Evolutionary conservation across 164 flowering plant species (phyloP), one percentile per base, ranked within the genome.

Genomic region (Berberis vulgaris): DNA sequence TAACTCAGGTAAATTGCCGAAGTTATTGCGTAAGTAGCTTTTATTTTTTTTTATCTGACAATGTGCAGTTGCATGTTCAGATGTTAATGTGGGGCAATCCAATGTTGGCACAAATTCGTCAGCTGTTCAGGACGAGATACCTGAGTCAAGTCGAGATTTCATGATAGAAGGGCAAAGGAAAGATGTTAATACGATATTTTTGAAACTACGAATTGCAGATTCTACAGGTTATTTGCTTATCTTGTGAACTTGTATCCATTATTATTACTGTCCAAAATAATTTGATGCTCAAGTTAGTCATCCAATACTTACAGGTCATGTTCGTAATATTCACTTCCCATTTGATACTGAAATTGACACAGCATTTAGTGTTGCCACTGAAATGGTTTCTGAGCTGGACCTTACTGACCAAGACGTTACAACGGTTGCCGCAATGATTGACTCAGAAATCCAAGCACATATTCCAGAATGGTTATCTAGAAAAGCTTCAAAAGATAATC

Each of bases 361-460:
- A 26, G 76, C 98, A 60, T 67, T 77, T 62, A 74, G 89, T 67
- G 98, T 95, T 74, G 99, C 99, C 43, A 79, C 87, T 67, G 99
- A 95, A 84, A 95, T 95, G 99, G 99, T 95, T 58, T 85, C 86
- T 53, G 95, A 91, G 71, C 73, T 95, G 72, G 90, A 91, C 72
- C 79, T 95, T 9, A 85, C 97, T 6, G 91, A 91, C 73, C 97
- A 95, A 72, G 98, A 89, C 72, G 87, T 86, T 66, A 76, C 97
- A 59, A 75, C 82, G 43, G 88, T 91, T 75, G 87, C 97, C 67
- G 86, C 67, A n/a, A 95, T 86, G 89, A 95, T 95, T 57, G 92
- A 91, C 54, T 56, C 80, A 1, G 96, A 89, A 80, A 82, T 95
- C 54, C 82, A 71, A 43, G 71, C 82, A 26, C 82, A 74, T 66